Percentiles rank a stretch among this genome's conserved stretches.
These are phyloP conservation scores for Cyclocybe aegerita DNA, from an alignment of 768 basidiomycete genomes.

Conservation along the genomic window DNA sequence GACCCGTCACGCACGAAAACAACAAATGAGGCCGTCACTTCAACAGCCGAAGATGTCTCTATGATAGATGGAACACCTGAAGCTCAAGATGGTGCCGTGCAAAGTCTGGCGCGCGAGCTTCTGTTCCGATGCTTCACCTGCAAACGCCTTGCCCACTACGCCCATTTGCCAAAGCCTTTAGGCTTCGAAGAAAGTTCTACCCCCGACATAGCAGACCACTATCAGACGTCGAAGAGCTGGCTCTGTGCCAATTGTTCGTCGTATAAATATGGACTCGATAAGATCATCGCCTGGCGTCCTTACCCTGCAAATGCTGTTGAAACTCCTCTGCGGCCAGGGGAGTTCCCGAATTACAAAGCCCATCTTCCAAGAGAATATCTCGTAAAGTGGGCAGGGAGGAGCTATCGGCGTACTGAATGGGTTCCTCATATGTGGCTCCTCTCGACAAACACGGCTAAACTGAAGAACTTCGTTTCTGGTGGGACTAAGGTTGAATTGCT, in stretches of 20 bases:
- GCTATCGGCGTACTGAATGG: slow-evolving; percentile 83
- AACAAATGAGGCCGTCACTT: background rate
- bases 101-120: slow-evolving; percentile 39
- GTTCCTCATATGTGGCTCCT: slow-evolving; percentile 92
- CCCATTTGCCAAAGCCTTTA: slow-evolving; percentile 57
- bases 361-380: slow-evolving; percentile 87
- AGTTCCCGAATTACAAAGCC: slow-evolving; percentile 52
- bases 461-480: slow-evolving; percentile 73
- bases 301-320: slow-evolving; percentile 68
- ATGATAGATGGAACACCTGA: slow-evolving; percentile 30
- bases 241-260: slow-evolving; percentile 78
- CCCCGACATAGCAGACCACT: slow-evolving; percentile 55
- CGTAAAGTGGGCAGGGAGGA: slow-evolving; percentile 82
- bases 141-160: slow-evolving; percentile 82
- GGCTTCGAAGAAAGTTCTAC: slow-evolving; percentile 29
- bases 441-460: slow-evolving; percentile 58
- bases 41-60: slow-evolving; percentile 24
- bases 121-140: slow-evolving; percentile 84
- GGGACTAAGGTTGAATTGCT: slow-evolving; percentile 73
- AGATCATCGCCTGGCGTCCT: slow-evolving; percentile 91
- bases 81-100: slow-evolving; percentile 4
- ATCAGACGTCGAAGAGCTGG: slow-evolving; percentile 58
- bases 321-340: slow-evolving; percentile 31
- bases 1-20: slow-evolving; percentile 27
- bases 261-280: slow-evolving; percentile 69